Evolutionary conservation across 768 basidiomycete genomes (phyloP).

Genomic region (Podaxis pistillaris): DNA sequence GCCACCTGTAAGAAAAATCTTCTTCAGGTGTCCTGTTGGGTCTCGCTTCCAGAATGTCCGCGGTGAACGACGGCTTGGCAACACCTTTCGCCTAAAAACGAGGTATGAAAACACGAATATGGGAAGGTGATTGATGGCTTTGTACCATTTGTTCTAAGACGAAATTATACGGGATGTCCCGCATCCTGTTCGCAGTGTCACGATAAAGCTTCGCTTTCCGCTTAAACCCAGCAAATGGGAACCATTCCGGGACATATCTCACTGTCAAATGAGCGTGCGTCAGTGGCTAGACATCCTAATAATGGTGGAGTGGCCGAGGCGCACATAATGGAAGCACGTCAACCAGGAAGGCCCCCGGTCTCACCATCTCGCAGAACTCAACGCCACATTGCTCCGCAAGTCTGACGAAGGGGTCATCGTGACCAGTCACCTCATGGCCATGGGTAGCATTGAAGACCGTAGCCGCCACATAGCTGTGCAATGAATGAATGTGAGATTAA

Average conservation of each 20-base stretch:
- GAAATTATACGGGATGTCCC: conserved; percentile 14
- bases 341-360: conserved; percentile 18
- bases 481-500: background rate
- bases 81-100: background rate
- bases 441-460: conserved; percentile 8
- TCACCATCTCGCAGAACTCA: conserved; percentile 10
- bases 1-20: conserved; percentile 13
- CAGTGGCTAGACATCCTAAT: background rate
- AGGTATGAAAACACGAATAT: background rate
- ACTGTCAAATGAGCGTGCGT: conserved; percentile 7
- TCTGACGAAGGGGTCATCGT: conserved; percentile 10
- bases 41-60: conserved; percentile 11
- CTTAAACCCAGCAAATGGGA: conserved; percentile 30
- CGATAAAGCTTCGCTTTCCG: conserved; percentile 22
- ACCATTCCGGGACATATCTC: conserved; percentile 30
- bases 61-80: conserved; percentile 13
- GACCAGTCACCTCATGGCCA: conserved; percentile 7
- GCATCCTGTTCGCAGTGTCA: conserved; percentile 9
- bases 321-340: conserved; percentile 14
- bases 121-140: background rate
- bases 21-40: conserved; percentile 12
- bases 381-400: conserved; percentile 11
- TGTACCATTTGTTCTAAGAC: conserved; percentile 10
- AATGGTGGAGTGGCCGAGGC: background rate
- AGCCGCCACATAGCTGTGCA: conserved; percentile 11